Evolutionary conservation across 257 asterid genomes (phyloP).

Genomic region (Linaria vulgaris): DNA sequence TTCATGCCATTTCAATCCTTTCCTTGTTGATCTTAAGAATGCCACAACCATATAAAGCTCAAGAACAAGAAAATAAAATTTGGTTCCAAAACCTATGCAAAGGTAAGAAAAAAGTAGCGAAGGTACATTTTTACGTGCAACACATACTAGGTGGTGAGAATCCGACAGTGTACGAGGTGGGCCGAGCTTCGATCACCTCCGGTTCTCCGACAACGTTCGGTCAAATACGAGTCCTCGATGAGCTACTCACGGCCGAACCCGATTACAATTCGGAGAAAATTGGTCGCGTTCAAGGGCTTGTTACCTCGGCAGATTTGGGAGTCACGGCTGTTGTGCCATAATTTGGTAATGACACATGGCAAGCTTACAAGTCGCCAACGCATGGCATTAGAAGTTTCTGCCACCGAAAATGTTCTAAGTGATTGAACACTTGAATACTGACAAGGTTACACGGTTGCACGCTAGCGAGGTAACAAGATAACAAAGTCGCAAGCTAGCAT

Average conservation of each 20-base stretch:
- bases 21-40: neutral
- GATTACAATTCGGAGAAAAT: constrained; percentile 28
- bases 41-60: constrained; percentile 9
- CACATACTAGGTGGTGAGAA: constrained; percentile 30
- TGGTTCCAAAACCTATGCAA: constrained; percentile 25
- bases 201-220: constrained; percentile 35
- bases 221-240: constrained; percentile 32
- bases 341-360: no score
- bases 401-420: no score
- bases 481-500: no score
- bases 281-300: constrained; percentile 40
- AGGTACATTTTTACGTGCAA: constrained; percentile 37
- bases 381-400: no score
- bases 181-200: constrained; percentile 34
- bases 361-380: no score
- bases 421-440: no score
- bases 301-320: constrained; percentile 25
- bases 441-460: no score
- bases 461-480: no score
- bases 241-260: constrained; percentile 35
- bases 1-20: neutral
- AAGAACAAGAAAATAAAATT: neutral
- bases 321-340: constrained; percentile 22
- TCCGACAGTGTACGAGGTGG: constrained; percentile 34
- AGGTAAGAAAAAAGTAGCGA: constrained; percentile 19